Evolutionary conservation across 345 rosid genomes (phyloP), one percentile per base, ranked within the genome.

Genomic region (Sisymbrium irio): DNA sequence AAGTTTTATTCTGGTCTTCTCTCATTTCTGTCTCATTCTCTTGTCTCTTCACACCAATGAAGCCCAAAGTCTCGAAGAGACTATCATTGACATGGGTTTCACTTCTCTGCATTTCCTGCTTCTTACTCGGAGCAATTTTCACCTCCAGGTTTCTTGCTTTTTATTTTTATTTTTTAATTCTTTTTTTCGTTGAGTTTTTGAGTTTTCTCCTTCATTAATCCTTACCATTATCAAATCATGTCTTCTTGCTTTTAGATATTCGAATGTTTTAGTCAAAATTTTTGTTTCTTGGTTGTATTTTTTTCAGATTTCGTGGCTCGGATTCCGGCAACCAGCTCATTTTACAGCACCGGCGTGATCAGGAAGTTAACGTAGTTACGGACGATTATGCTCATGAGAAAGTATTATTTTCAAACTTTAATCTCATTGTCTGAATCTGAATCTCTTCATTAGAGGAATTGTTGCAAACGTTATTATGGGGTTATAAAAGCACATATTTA

Each of bases 61-160:
- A 87, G 82, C 70, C 53, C 32, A 97, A 96, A 42, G 73, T 71
- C 60, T 49, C 81, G 32, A 65, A 32, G 65, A 87, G 71, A 69
- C 54, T 88, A 50, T 81, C 93, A 32, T 12, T 77, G 11, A 84
- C 78, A 80, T 92, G 94, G 99, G 67, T 92, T 77, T 90, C 95
- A 0, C 47, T 90, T 70, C 44, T 95, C 74, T 92, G 97, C 76
- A 62, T 80, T 22, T 83, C 76, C 27, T 92, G 85, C 74, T 95
- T 95, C 74, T 75, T 80, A 68, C 86, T 92, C 61, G 99, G 99
- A 62, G 71, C 87, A 65, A 73, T 90, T 81, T 77, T 88, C 89
- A 83, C 89, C 62, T 80, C 81, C 84, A 83, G 92, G 98, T 95
- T n/a, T 33, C 9, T 18, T 15, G 0, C 7, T 28, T 13, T 53